Conservation (phyloP, 176 grass and related monocot genomes). For the Coix lacrymajobi region DNA sequence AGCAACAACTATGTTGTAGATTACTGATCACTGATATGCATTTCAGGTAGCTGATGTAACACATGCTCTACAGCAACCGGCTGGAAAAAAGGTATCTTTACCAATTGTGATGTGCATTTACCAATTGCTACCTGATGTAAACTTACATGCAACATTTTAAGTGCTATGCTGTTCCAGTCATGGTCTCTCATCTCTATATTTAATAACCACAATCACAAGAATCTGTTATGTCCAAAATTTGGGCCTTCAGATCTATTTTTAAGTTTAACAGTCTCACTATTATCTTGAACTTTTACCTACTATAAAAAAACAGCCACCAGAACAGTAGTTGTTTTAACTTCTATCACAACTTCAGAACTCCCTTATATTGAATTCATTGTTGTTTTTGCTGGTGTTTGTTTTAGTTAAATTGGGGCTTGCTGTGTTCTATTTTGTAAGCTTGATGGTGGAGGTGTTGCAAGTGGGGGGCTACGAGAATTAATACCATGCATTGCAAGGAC, state of each 20-base stretch:
- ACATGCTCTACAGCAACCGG: conserved; percentile 96
- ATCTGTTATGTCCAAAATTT: background rate
- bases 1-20: background rate
- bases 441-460: conserved; percentile 93
- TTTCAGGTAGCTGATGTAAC: conserved; percentile 95
- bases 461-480: conserved; percentile 81
- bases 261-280: background rate
- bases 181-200: background rate
- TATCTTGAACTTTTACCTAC: conserved; percentile 5
- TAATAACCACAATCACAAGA: background rate
- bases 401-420: background rate
- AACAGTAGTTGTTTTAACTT: background rate
- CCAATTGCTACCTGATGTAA: background rate
- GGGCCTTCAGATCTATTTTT: background rate
- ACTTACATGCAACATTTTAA: background rate
- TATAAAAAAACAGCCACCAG: background rate
- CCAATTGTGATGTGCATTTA: background rate
- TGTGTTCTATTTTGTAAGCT: conserved; percentile 53
- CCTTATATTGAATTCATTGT: background rate
- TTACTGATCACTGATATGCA: conserved; percentile 6
- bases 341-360: background rate
- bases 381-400: conserved; percentile 5
- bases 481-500: conserved; percentile 97
- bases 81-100: conserved; percentile 74
- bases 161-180: background rate